phyloP scores from a whole-genome alignment of 2,329 filamentous ascomycete genomes.

The Claviceps sp. region DNA sequence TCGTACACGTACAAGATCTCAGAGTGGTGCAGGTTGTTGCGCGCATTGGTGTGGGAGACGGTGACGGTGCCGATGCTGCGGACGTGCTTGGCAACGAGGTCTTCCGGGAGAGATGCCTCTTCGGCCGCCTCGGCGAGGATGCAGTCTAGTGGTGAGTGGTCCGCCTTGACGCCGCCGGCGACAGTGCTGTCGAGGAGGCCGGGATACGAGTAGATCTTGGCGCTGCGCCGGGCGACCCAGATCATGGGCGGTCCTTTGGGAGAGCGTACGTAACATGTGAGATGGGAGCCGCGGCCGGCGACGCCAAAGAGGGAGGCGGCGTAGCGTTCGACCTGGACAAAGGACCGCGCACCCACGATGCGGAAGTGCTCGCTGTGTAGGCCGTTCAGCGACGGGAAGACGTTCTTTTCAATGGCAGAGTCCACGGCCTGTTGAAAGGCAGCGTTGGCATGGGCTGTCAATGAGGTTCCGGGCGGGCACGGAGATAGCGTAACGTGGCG shows the following conservation, averaged over 20 bases:
- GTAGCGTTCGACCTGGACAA: constrained; percentile 42
- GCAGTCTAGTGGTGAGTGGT: constrained; percentile 51
- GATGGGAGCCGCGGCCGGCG: constrained; percentile 50
- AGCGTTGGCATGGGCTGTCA: constrained; percentile 7
- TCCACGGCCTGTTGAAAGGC: background rate
- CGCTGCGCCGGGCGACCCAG: constrained; percentile 58
- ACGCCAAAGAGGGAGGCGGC: constrained; percentile 54
- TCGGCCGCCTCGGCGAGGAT: constrained; percentile 60
- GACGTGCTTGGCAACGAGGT: constrained; percentile 14
- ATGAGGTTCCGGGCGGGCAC: constrained; percentile 11
- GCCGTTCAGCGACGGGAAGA: constrained; percentile 25
- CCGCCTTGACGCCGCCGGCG: constrained; percentile 59
- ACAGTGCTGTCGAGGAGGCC: constrained; percentile 70
- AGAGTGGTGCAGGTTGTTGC: constrained; percentile 18
- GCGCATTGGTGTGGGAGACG: constrained; percentile 16
- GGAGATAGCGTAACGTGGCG: constrained; percentile 19
- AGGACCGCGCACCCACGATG: constrained; percentile 22
- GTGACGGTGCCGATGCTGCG: constrained; percentile 21
- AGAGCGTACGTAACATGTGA: constrained; percentile 44
- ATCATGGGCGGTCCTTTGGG: constrained; percentile 36
- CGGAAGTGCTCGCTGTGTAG: constrained; percentile 30
- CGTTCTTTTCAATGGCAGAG: constrained; percentile 23
- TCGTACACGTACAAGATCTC: constrained; percentile 59
- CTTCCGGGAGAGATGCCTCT: constrained; percentile 40
- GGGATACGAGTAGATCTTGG: constrained; percentile 57